These are phyloP conservation scores for Hericium rajendrae DNA, from an alignment of 768 basidiomycete genomes.

Conservation along the genomic window DNA sequence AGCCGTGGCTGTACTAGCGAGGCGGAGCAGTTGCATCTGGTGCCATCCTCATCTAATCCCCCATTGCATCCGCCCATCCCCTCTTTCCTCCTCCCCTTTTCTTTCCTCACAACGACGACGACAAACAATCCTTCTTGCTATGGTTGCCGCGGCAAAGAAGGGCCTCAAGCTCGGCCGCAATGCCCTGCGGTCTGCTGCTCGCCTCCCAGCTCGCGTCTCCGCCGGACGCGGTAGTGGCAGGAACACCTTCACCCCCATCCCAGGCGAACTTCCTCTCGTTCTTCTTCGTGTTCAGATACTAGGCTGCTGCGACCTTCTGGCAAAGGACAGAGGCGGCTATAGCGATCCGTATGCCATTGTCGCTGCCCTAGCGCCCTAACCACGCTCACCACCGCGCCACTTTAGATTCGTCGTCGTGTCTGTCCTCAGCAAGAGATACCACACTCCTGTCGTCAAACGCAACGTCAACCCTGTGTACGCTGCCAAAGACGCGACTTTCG, in stretches of 20 bases:
- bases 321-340: constrained; percentile 57
- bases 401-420: constrained; percentile 63
- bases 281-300: constrained; percentile 60
- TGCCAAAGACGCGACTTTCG: constrained; percentile 73
- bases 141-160: constrained; percentile 19
- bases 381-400: not conserved
- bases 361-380: not conserved
- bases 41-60: no score
- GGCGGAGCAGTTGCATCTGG: no score
- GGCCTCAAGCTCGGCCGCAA: constrained; percentile 42
- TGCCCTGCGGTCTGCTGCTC: constrained; percentile 50
- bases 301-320: constrained; percentile 48
- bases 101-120: not conserved
- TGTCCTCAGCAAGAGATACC: constrained; percentile 44
- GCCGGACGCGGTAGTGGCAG: constrained; percentile 30
- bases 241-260: constrained; percentile 31
- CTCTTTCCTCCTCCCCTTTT: not conserved
- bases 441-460: constrained; percentile 71
- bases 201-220: constrained; percentile 39
- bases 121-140: not conserved
- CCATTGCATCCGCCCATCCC: not conserved
- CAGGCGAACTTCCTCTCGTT: constrained; percentile 60
- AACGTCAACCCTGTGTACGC: constrained; percentile 58
- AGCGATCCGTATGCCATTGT: constrained; percentile 65
- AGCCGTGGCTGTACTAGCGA: no score